Evolutionary conservation across 1,139 yeast genomes (phyloP), one percentile per base, ranked within the genome.

Genomic region (Yamadazyma triangularis): DNA sequence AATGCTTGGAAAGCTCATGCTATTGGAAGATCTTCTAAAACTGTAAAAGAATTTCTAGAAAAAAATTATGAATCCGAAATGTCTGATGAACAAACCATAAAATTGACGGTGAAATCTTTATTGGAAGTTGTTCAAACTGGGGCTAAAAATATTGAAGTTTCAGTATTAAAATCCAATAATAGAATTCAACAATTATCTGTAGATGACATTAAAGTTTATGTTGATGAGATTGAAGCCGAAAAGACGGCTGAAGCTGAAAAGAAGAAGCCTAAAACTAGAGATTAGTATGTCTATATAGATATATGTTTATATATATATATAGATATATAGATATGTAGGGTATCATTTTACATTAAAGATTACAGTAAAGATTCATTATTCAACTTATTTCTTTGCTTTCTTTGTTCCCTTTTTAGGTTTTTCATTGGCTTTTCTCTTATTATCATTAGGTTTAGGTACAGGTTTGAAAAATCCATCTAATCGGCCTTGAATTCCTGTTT

Each of bases 1-100:
- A 87, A 94, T 34, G 95, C 97, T n/a, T 91, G 98, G 98, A 87
- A 89, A 58, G 97, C 98, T 13, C 93, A 87, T 56, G 89, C 98
- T 15, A 91, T 93, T 54, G 99, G 99, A 35, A 79, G 96, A 53
- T 85, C 94, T 38, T 77, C 94, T 40, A 91, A 91, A 59, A 91
- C 97, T 1, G 97, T 93, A 21, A 80, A 95, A 47, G 98, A 93
- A 58, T 85, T 89, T 48, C 73, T 91, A 58, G 99, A 93, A 58
- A 89, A 88, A 64, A 85, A 87, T 51, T 89, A 85, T 61, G 74
- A 73, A 48, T 88, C 81, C 35, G 87, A 74, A 14, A 51, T 61
- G 44, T 67, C 70, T 38, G 88, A 80, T 46, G 83, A 83, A 30
- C 82, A 79, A 27, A 81, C 96, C 12, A 70, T 89, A 36, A 79